A percentile compares a stretch with the other conserved stretches of the same genome.
Evolutionary conservation across 2,329 filamentous ascomycete genomes (phyloP).

Genomic region (Calycina marina): DNA sequence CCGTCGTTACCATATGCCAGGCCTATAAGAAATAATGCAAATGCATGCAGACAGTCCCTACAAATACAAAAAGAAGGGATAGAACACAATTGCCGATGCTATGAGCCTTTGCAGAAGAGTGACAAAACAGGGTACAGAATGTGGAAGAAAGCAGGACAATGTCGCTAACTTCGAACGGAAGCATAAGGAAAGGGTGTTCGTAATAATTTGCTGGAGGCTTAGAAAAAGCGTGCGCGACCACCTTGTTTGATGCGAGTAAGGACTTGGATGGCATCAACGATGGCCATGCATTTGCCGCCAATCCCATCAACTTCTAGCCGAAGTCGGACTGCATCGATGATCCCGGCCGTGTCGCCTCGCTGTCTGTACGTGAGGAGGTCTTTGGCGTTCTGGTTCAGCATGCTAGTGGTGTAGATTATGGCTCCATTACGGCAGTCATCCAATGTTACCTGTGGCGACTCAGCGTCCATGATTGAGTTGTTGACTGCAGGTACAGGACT

Average conservation of each 20-base stretch:
- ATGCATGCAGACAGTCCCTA: no score
- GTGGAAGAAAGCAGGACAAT: no score
- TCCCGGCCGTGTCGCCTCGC: slow-evolving; percentile 28
- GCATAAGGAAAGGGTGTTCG: no score
- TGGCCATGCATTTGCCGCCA: slow-evolving; percentile 33
- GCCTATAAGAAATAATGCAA: no score
- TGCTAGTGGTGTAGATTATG: slow-evolving; percentile 23
- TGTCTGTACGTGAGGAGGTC: slow-evolving; percentile 25
- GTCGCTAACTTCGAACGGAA: no score
- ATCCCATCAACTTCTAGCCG: slow-evolving; percentile 34
- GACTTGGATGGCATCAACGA: slow-evolving; percentile 38
- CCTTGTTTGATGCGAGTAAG: slow-evolving; percentile 35
- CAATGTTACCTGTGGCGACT: slow-evolving; percentile 3
- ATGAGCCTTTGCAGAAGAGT: no score
- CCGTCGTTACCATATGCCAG: no score
- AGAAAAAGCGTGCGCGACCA: slow-evolving; percentile 29
- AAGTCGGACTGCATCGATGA: slow-evolving; percentile 34
- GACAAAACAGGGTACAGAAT: no score
- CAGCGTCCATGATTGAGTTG: slow-evolving; percentile 2
- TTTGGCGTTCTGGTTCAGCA: slow-evolving; percentile 27
- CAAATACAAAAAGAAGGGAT: no score
- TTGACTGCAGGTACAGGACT: slow-evolving; percentile 6
- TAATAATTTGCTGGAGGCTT: no score
- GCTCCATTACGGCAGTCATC: slow-evolving; percentile 14
- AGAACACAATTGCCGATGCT: no score